Percentiles rank a stretch among this genome's conserved stretches.
Conservation (phyloP, 768 basidiomycete genomes). For the Galerina marginata region DNA sequence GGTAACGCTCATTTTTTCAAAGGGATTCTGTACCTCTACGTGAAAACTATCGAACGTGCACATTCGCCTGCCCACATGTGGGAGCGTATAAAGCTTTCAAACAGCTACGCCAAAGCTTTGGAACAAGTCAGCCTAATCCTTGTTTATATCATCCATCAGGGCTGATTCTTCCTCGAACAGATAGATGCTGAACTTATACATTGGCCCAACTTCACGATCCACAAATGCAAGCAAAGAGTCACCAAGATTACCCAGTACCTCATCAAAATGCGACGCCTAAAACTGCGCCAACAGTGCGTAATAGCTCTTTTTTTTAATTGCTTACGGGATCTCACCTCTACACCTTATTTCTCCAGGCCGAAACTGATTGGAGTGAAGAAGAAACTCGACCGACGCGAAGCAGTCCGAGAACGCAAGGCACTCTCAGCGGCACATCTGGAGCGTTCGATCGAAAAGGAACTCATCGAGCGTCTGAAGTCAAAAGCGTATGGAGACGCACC, state of each 20-base stretch:
- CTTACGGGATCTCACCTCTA: not conserved
- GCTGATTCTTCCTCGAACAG: conserved; percentile 42
- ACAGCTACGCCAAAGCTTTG: conserved; percentile 93
- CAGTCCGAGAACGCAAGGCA: conserved; percentile 93
- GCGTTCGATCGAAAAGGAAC: conserved; percentile 93
- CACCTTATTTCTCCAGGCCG: conserved; percentile 55
- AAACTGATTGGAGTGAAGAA: conserved; percentile 96
- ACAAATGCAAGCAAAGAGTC: conserved; percentile 99
- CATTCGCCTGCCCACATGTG: conserved; percentile 98
- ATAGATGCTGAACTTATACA: conserved; percentile 96
- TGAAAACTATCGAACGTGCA: conserved; percentile 97
- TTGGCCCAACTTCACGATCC: conserved; percentile 97
- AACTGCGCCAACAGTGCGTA: conserved; percentile 83
- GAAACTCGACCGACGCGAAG: conserved; percentile 93
- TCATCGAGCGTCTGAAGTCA: conserved; percentile 92
- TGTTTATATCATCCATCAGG: not conserved
- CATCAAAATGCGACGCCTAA: conserved; percentile 95
- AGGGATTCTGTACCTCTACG: conserved; percentile 91
- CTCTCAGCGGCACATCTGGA: conserved; percentile 95
- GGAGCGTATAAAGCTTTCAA: conserved; percentile 92
- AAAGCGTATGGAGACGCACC: conserved; percentile 98
- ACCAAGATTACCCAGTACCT: conserved; percentile 99
- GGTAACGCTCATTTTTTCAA: not conserved
- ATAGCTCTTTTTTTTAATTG: not conserved
- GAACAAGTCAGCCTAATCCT: conserved; percentile 71